Evolutionary conservation across 2,329 filamentous ascomycete species (phyloP), one percentile per base, ranked within the genome.

Genomic region (Thermothelomyces thermophilus): DNA sequence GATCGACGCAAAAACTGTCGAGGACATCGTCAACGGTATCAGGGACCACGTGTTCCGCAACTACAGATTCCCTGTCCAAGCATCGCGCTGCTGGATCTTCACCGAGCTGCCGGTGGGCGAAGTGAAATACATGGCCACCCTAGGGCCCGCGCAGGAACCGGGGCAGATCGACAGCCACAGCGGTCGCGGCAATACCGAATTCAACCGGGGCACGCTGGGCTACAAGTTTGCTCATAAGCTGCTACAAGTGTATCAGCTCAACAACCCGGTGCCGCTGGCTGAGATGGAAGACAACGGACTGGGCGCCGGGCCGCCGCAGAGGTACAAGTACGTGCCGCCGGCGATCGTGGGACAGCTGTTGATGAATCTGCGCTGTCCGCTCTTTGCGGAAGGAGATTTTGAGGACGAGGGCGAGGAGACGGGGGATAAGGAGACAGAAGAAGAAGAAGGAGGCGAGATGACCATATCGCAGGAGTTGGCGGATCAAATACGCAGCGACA

Each of bases 41-140:
- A 75, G 76, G 48, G 70, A 79, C 48, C 73, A 82, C 58, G 71
- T 84, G 46, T 76, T 77, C 51, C 71, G 80, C 37, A 65, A 68
- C 14, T 83, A 77, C 66, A 73, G 70, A 42, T 72, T 85, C 19
- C 77, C 79, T 1, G 60, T 67, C 3, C 69, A 72, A 14, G 76
- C 83, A 5, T 68, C 65, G 16, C 78, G 82, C n/a, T 71, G 83
- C 57, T 86, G 82, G 82, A 68, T 85, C 14, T 81, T 82, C 56
- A 70, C 72, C 14, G 77, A 69, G 14, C 65, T 60, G 28, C 75
- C 70, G 1, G 60, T 64, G 9, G 69, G 65, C n/a, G 65, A 75
- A 48, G 63, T 85, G 8, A 73, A 69, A 46, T 83, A 83, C 59
- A 80, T 84, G 73, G 80, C 78, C 13, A 70, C 70, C 10, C 70